Percentiles rank a stretch among this genome's conserved stretches.
Conservation (phyloP, 371 early-diverging fungal species). For the Blyttiomyces sp. region DNA sequence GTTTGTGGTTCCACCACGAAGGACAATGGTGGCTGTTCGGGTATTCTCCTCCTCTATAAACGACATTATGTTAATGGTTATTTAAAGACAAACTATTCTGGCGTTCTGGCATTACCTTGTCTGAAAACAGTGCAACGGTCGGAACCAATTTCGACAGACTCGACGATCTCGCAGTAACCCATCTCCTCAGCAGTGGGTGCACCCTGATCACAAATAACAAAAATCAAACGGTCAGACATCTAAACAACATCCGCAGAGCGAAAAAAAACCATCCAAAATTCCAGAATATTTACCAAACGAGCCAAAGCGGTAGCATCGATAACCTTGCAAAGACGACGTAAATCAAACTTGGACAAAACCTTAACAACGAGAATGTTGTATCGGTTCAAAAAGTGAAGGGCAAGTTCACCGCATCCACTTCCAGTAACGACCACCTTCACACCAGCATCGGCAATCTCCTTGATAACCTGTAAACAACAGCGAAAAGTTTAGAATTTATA, state of each 20-base stretch:
- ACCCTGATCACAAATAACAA: conserved; percentile 45
- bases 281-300: conserved; percentile 45
- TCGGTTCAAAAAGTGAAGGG: conserved; percentile 91
- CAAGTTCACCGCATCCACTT: conserved; percentile 86
- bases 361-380: conserved; percentile 86
- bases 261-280: not conserved
- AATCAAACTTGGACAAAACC: conserved; percentile 92
- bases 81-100: not conserved
- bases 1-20: conserved; percentile 98
- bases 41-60: conserved; percentile 60
- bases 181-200: conserved; percentile 95
- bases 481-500: too few species aligned
- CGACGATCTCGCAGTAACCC: conserved; percentile 94
- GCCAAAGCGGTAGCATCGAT: conserved; percentile 91
- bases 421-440: conserved; percentile 93
- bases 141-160: conserved; percentile 93
- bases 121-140: conserved; percentile 96
- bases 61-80: not conserved
- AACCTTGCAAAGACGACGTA: conserved; percentile 91
- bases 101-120: conserved; percentile 57
- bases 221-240: conserved; percentile 59
- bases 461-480: conserved; percentile 59
- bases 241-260: conserved; percentile 69
- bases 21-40: conserved; percentile 91
- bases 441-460: conserved; percentile 87